Conservation (phyloP, 495 filamentous ascomycete species). For the Neurospora sp. region DNA sequence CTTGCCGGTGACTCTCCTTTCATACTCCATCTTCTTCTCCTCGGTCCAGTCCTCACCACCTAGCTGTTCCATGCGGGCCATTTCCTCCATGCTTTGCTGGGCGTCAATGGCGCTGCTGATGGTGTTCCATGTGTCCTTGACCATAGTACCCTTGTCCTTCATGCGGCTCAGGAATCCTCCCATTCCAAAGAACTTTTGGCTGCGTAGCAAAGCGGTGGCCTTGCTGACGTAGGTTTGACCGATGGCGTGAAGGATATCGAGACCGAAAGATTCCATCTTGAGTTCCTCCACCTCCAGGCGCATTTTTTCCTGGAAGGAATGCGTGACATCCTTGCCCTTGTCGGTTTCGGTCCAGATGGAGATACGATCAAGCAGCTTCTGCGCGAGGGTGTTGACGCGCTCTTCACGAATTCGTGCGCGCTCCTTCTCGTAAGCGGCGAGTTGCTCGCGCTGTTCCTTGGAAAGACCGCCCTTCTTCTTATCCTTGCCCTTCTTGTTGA, state of each 20-base stretch:
- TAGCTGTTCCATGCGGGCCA: conserved; percentile 90
- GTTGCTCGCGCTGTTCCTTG: conserved; percentile 84
- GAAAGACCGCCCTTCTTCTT: conserved; percentile 77
- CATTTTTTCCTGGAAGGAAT: conserved; percentile 86
- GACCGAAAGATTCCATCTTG: conserved; percentile 97
- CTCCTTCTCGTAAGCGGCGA: conserved; percentile 81
- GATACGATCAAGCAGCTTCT: conserved; percentile 82
- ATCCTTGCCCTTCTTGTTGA: conserved; percentile 52
- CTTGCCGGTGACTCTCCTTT: conserved; percentile 91
- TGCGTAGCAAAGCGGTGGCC: conserved; percentile 77
- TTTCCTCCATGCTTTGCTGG: conserved; percentile 97
- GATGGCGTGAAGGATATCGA: conserved; percentile 95
- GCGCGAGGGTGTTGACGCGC: conserved; percentile 69
- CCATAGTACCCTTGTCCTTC: conserved; percentile 93
- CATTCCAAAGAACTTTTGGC: conserved; percentile 93
- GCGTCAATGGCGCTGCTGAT: conserved; percentile 96
- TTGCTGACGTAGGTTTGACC: conserved; percentile 83
- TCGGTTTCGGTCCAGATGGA: conserved; percentile 97
- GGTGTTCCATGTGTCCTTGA: conserved; percentile 97
- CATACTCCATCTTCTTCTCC: conserved; percentile 94
- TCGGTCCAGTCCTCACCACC: conserved; percentile 98
- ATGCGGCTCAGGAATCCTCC: conserved; percentile 86
- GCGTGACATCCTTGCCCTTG: conserved; percentile 72
- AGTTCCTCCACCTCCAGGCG: conserved; percentile 93
- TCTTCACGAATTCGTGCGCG: conserved; percentile 78